These are phyloP conservation scores for Aspergillus sp. DNA, from an alignment of 2,329 filamentous ascomycete genomes.

Conservation along the genomic window DNA sequence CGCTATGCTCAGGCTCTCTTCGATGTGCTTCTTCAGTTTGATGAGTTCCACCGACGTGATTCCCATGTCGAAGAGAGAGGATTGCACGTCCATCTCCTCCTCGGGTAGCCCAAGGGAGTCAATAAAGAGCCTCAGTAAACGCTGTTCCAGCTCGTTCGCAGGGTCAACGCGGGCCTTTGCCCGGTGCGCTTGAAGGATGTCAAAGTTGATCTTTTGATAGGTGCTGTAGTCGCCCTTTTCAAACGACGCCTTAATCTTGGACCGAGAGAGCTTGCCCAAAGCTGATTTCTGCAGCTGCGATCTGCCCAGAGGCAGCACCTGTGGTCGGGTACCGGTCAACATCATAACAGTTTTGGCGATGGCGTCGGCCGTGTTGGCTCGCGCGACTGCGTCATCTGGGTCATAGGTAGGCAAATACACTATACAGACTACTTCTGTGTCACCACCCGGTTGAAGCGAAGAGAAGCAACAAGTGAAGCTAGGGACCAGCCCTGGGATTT, in stretches of 20 bases:
- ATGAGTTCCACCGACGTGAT: slow-evolving; percentile 40
- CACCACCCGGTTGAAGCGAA: slow-evolving; percentile 15
- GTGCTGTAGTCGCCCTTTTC: slow-evolving; percentile 48
- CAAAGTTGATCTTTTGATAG: slow-evolving; percentile 5
- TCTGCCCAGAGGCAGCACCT: slow-evolving; percentile 10
- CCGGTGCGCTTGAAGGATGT: slow-evolving; percentile 1
- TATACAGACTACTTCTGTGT: slow-evolving; percentile 40
- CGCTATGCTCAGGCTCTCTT: slow-evolving; percentile 27
- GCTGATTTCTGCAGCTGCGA: slow-evolving; percentile 11
- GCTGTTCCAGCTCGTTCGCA: slow-evolving; percentile 6
- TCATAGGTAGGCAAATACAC: slow-evolving; percentile 33
- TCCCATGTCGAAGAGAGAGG: slow-evolving; percentile 25
- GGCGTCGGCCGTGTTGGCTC: slow-evolving; percentile 3
- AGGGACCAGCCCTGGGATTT: slow-evolving; percentile 22
- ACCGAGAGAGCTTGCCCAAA: slow-evolving; percentile 12
- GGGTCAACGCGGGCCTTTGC: not conserved
- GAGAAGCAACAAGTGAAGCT: slow-evolving; percentile 42
- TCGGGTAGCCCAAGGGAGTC: slow-evolving; percentile 5
- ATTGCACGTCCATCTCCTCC: slow-evolving; percentile 10
- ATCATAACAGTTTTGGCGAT: slow-evolving; percentile 8
- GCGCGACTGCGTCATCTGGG: slow-evolving; percentile 5
- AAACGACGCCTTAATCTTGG: slow-evolving; percentile 24
- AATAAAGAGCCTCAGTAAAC: slow-evolving; percentile 5
- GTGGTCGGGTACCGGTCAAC: slow-evolving; percentile 1
- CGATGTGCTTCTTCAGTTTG: slow-evolving; percentile 33